These are phyloP conservation scores for Teratosphaeriaceae sp. DNA, from an alignment of 2,329 filamentous ascomycete species.

Conservation along the genomic window DNA sequence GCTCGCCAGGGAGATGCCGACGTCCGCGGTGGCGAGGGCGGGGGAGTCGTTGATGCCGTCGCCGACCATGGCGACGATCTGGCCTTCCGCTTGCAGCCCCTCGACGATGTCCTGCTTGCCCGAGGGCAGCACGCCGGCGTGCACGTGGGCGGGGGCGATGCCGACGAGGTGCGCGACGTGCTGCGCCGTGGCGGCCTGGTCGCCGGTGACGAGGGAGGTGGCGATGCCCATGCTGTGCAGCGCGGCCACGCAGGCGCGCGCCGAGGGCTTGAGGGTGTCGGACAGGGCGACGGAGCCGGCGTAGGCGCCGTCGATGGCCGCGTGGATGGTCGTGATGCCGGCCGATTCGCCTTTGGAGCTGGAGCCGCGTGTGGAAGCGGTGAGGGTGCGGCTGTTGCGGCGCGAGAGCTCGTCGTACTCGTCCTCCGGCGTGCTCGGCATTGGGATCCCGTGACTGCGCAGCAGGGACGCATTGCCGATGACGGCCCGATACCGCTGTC, in stretches of 20 bases:
- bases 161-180: conserved; percentile 78
- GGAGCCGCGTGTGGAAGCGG: too few species aligned
- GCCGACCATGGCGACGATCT: conserved; percentile 90
- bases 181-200: conserved; percentile 76
- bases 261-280: conserved; percentile 86
- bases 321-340: conserved; percentile 85
- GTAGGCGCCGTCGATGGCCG: conserved; percentile 76
- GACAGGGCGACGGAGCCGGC: conserved; percentile 76
- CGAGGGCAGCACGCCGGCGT: conserved; percentile 80
- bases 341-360: conserved; percentile 48
- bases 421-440: conserved; percentile 48
- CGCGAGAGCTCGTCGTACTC: conserved; percentile 41
- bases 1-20: conserved; percentile 86
- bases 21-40: conserved; percentile 82
- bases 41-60: conserved; percentile 99
- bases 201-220: conserved; percentile 88
- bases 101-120: conserved; percentile 85
- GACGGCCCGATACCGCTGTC: conserved; percentile 68
- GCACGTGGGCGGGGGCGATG: conserved; percentile 68
- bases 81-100: conserved; percentile 64
- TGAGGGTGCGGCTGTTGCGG: conserved; percentile 31
- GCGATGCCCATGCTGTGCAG: conserved; percentile 79
- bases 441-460: conserved; percentile 58
- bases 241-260: conserved; percentile 71
- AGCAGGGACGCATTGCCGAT: conserved; percentile 79